Conservation (phyloP, 345 rosid genomes). For the Dimocarpus longan region DNA sequence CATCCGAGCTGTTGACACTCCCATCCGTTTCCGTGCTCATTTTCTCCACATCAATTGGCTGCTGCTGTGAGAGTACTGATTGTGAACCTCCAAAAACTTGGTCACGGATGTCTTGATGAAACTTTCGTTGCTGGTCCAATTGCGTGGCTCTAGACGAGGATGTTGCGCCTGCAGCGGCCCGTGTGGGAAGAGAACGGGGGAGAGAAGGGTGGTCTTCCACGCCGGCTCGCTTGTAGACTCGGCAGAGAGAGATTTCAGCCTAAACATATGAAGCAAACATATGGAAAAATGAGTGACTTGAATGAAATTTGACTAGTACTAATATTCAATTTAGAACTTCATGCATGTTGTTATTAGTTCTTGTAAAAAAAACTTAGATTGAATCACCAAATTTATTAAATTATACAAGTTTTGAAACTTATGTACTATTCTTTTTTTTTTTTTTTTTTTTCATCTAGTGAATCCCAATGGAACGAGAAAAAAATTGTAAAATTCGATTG, state of each 20-base stretch:
- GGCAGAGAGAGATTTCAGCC: constrained; percentile 93
- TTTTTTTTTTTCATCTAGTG: too few species aligned
- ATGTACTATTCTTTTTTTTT: too few species aligned
- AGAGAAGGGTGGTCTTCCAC: constrained; percentile 90
- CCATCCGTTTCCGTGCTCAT: constrained; percentile 42
- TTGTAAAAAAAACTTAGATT: neutral
- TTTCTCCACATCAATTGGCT: constrained; percentile 36
- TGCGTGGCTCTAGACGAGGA: constrained; percentile 34
- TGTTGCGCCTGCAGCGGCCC: constrained; percentile 10
- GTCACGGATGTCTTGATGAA: neutral
- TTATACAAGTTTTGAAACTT: neutral
- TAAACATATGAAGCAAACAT: constrained; percentile 12
- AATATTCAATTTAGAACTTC: neutral
- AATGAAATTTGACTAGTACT: too few species aligned
- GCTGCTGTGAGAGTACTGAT: constrained; percentile 14
- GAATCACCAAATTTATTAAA: constrained; percentile 12
- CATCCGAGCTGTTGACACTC: constrained; percentile 65
- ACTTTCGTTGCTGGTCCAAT: constrained; percentile 25
- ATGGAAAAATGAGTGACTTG: neutral
- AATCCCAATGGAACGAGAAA: too few species aligned
- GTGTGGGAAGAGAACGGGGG: constrained; percentile 64
- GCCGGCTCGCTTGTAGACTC: constrained; percentile 95
- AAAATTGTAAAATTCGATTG: too few species aligned
- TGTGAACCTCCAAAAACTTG: constrained; percentile 24
- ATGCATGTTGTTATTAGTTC: neutral